These are phyloP conservation scores for Pleurotus citrinopileatus DNA, from an alignment of 768 basidiomycete species.

Conservation along the genomic window DNA sequence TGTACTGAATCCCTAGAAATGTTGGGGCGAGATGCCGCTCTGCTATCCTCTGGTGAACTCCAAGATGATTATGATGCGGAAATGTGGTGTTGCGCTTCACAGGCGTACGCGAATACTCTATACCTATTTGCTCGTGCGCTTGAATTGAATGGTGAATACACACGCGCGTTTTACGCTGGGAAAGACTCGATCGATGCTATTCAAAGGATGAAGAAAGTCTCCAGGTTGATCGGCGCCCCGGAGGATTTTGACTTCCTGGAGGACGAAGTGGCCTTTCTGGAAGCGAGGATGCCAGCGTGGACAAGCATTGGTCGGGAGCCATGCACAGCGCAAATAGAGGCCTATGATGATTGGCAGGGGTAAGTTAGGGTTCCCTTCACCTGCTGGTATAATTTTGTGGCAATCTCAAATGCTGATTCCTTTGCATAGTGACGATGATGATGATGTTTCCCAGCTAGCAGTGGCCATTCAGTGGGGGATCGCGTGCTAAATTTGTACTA, in stretches of 20 bases:
- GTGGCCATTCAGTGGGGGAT: no score
- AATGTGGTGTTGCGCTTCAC: not conserved
- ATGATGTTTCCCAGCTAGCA: no score
- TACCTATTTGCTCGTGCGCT: not conserved
- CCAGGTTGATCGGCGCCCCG: not conserved
- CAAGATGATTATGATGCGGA: no score
- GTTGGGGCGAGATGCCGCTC: not conserved
- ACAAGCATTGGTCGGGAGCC: no score
- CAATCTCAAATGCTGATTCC: no score
- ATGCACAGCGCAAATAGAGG: no score
- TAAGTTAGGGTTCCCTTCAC: no score
- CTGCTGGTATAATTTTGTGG: no score
- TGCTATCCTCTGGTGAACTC: not conserved
- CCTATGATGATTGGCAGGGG: no score
- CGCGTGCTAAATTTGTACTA: no score
- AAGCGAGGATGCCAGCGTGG: not conserved
- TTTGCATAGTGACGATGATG: no score
- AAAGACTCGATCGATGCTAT: not conserved
- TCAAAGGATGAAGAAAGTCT: not conserved
- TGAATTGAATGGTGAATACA: not conserved
- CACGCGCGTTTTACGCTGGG: not conserved
- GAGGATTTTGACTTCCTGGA: not conserved
- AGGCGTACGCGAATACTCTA: not conserved
- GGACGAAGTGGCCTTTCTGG: not conserved
- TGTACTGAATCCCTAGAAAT: not conserved